Percentiles rank a stretch among this genome's conserved stretches.
Conservation (phyloP, 2,329 filamentous ascomycete species). For the Penicillium capsulatum region DNA sequence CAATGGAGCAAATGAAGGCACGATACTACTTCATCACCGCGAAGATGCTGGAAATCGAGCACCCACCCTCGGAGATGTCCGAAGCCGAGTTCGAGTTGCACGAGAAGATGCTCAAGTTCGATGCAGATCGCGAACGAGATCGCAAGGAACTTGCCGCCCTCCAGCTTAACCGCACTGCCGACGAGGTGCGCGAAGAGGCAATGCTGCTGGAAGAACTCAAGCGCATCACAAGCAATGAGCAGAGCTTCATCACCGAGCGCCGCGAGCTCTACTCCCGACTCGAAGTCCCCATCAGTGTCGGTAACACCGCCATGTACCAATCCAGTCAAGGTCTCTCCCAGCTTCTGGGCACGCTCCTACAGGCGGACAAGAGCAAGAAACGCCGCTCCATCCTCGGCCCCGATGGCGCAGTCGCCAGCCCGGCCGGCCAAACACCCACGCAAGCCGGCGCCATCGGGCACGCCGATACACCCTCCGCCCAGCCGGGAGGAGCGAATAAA, state of each 20-base stretch:
- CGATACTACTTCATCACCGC: slow-evolving; percentile 85
- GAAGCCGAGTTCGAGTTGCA: slow-evolving; percentile 76
- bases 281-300: slow-evolving; percentile 69
- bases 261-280: slow-evolving; percentile 81
- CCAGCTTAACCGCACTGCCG: slow-evolving; percentile 71
- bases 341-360: slow-evolving; percentile 76
- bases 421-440: slow-evolving; percentile 51
- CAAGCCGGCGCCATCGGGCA: slow-evolving; percentile 37
- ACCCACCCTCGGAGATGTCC: slow-evolving; percentile 81
- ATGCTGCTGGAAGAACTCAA: slow-evolving; percentile 84
- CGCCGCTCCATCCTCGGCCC: slow-evolving; percentile 65
- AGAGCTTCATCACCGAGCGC: slow-evolving; percentile 81
- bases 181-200: slow-evolving; percentile 90
- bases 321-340: slow-evolving; percentile 74
- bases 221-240: slow-evolving; percentile 81
- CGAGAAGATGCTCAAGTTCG: slow-evolving; percentile 81
- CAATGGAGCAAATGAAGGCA: slow-evolving; percentile 85
- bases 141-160: slow-evolving; percentile 82
- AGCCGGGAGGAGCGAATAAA: slow-evolving; percentile 26
- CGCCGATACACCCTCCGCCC: slow-evolving; percentile 36
- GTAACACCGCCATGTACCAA: slow-evolving; percentile 71
- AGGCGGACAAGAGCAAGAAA: slow-evolving; percentile 84
- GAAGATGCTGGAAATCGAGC: slow-evolving; percentile 74
- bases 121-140: slow-evolving; percentile 69
- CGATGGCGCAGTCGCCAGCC: slow-evolving; percentile 50